These are phyloP conservation scores for Colletotrichum somersetense DNA, from an alignment of 2,329 filamentous ascomycete genomes.

Conservation along the genomic window DNA sequence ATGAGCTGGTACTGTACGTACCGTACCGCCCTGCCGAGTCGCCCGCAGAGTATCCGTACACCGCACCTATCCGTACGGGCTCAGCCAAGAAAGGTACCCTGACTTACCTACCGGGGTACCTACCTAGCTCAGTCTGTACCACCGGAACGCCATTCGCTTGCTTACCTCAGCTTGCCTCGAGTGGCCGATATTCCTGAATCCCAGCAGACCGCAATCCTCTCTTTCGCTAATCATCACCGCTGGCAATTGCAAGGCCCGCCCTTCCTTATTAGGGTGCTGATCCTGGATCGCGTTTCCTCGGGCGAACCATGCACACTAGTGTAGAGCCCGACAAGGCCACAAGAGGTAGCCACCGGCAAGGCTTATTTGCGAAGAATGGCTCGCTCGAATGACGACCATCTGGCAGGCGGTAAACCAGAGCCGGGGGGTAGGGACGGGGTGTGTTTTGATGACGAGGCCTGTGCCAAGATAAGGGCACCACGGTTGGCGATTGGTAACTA, in stretches of 20 bases:
- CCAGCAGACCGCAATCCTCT: not conserved
- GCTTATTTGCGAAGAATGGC: not conserved
- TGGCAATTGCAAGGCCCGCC: not conserved
- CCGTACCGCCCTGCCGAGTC: not conserved
- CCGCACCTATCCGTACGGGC: no score
- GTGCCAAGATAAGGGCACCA: slow-evolving; percentile 25
- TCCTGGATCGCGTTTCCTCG: not conserved
- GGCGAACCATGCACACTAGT: not conserved
- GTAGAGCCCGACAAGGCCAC: not conserved
- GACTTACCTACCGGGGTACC: no score
- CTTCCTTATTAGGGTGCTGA: not conserved
- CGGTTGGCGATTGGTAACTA: slow-evolving; percentile 12
- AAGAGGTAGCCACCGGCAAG: not conserved
- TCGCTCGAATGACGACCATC: not conserved
- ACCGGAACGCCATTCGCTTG: not conserved
- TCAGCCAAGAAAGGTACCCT: not conserved
- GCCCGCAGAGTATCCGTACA: no score
- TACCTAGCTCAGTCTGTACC: not conserved
- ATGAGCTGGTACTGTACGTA: not conserved
- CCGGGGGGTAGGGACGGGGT: slow-evolving; percentile 26
- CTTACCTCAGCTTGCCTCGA: slow-evolving; percentile 18
- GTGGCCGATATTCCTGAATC: not conserved
- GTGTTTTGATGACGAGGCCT: slow-evolving; percentile 39
- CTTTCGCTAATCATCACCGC: not conserved
- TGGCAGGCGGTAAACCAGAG: slow-evolving; percentile 5